These are phyloP conservation scores for Jatropha curcas DNA, from an alignment of 345 rosid genomes.

Conservation along the genomic window DNA sequence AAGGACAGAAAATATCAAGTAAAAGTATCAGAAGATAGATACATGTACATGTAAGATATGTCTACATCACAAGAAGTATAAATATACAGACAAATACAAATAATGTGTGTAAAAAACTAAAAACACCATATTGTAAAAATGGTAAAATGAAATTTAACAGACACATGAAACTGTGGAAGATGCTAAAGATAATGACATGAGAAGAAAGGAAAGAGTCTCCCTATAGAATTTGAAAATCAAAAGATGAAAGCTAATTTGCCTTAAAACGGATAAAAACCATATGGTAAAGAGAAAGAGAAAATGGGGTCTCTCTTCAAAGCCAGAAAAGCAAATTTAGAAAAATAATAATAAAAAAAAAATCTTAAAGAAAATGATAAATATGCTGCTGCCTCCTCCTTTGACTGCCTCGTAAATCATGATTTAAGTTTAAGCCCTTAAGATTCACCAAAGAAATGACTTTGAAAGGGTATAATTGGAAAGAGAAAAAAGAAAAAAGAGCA, in stretches of 20 bases:
- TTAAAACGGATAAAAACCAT: slow-evolving; percentile 14
- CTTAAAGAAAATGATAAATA: slow-evolving; percentile 14
- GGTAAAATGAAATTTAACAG: background rate
- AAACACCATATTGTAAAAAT: background rate
- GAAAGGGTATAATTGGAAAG: slow-evolving; percentile 12
- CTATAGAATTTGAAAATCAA: slow-evolving; percentile 9
- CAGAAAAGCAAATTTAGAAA: slow-evolving; percentile 12
- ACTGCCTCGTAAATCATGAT: slow-evolving; percentile 48
- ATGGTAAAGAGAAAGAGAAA: slow-evolving; percentile 1
- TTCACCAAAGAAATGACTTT: background rate
- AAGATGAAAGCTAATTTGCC: slow-evolving; percentile 7
- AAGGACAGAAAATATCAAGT: background rate
- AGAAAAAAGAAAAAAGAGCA: slow-evolving; percentile 18
- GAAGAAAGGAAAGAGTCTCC: slow-evolving; percentile 8
- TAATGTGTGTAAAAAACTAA: background rate
- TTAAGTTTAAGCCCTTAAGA: background rate
- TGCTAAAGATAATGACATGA: slow-evolving; percentile 21
- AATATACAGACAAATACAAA: too few relatives aligned
- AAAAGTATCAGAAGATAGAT: background rate
- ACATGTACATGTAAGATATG: background rate
- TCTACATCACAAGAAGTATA: background rate
- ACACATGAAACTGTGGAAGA: background rate
- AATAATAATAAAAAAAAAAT: background rate
- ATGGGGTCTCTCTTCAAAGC: slow-evolving; percentile 19
- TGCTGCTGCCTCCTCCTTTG: slow-evolving; percentile 31